Conservation (phyloP, 2,329 filamentous ascomycete genomes). For the Pseudogymnoascus destructans region DNA sequence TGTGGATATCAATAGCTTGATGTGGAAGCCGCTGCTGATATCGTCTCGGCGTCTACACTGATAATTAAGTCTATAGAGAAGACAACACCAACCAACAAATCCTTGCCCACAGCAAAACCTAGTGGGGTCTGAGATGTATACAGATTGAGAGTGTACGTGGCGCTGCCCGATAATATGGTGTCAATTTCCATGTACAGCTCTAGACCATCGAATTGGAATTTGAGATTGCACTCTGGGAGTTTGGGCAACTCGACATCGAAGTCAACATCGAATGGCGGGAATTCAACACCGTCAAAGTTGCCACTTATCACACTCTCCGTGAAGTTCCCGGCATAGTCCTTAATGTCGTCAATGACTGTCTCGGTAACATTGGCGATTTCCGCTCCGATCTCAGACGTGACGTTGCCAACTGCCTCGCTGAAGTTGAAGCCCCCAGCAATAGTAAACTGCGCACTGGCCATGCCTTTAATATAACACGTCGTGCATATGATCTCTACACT, state of each 20-base stretch:
- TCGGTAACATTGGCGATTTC: constrained; percentile 28
- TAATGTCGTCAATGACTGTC: constrained; percentile 20
- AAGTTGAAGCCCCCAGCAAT: constrained; percentile 32
- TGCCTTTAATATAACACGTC: constrained; percentile 38
- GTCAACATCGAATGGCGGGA: constrained; percentile 29
- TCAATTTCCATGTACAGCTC: constrained; percentile 40
- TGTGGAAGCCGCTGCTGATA: constrained; percentile 41
- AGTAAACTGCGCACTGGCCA: constrained; percentile 31
- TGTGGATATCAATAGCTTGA: constrained; percentile 38
- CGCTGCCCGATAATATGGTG: constrained; percentile 29
- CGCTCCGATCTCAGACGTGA: constrained; percentile 25
- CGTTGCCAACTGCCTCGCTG: constrained; percentile 25
- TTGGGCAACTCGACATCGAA: constrained; percentile 33
- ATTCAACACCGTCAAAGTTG: constrained; percentile 23
- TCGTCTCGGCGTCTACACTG: constrained; percentile 31
- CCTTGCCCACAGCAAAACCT: constrained; percentile 30
- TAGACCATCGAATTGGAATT: constrained; percentile 36
- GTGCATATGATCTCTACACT: constrained; percentile 33
- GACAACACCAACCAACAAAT: constrained; percentile 34
- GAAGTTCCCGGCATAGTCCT: constrained; percentile 17
- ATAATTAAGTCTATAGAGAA: constrained; percentile 41
- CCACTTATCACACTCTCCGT: constrained; percentile 18
- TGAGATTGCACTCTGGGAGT: constrained; percentile 32
- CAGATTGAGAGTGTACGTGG: constrained; percentile 36
- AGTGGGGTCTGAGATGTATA: constrained; percentile 34